Percentiles rank a stretch among this genome's conserved stretches.
Evolutionary conservation across 192 early-diverging fungal species (phyloP).

Genomic region (Radiomyces spectabilis): DNA sequence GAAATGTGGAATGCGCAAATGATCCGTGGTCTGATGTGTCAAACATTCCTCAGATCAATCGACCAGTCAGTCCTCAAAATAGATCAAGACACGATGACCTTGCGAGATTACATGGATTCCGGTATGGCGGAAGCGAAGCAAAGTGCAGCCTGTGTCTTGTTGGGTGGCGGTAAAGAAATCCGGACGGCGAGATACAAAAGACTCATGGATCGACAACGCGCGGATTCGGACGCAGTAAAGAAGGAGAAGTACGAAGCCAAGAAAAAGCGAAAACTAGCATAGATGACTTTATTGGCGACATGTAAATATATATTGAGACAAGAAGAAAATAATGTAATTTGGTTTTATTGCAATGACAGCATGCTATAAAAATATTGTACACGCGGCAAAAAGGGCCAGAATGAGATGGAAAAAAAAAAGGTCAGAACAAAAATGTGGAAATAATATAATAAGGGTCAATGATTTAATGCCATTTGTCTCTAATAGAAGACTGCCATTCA

Average conservation of each 20-base stretch:
- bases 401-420: too few relatives aligned
- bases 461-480: constrained; percentile 14
- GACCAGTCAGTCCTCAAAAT: too few relatives aligned
- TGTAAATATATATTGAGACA: too few relatives aligned
- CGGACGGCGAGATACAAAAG: constrained; percentile 10
- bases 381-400: too few relatives aligned
- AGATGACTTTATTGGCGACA: too few relatives aligned
- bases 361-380: too few relatives aligned
- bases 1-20: constrained; percentile 43
- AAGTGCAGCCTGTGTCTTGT: constrained; percentile 8
- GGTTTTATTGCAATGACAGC: too few relatives aligned
- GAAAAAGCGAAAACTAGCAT: constrained; percentile 4
- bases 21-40: constrained; percentile 38
- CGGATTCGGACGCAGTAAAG: constrained; percentile 30
- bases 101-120: background rate
- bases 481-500: constrained; percentile 41
- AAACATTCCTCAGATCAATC: too few relatives aligned
- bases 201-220: constrained; percentile 13
- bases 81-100: too few relatives aligned
- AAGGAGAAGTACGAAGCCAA: constrained; percentile 26
- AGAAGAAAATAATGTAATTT: too few relatives aligned
- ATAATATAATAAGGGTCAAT: too few relatives aligned
- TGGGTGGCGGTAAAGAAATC: constrained; percentile 21
- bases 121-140: background rate
- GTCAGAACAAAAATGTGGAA: too few relatives aligned